These are phyloP conservation scores for Calonectria pseudoreteaudii DNA, from an alignment of 2,329 filamentous ascomycete genomes.

Conservation along the genomic window DNA sequence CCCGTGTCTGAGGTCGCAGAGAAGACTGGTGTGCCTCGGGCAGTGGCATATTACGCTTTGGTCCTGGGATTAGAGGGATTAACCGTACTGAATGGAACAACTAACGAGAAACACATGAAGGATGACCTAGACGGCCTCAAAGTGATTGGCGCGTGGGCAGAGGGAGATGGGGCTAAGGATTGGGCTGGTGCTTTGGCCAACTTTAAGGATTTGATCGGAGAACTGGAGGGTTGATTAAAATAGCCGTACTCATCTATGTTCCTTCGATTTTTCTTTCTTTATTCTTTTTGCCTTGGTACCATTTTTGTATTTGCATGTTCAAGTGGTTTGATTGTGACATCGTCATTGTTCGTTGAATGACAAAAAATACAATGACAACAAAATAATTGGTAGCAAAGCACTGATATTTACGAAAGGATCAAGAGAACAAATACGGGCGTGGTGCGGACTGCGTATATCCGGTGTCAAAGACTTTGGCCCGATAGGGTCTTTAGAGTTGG, in stretches of 20 bases:
- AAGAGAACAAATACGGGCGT: background rate
- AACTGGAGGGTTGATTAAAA: slow-evolving; percentile 20
- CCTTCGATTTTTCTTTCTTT: too few relatives aligned
- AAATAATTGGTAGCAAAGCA: background rate
- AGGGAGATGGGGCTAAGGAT: slow-evolving; percentile 53
- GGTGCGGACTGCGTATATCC: background rate
- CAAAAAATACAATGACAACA: background rate
- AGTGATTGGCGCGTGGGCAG: slow-evolving; percentile 56
- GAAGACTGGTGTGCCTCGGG: slow-evolving; percentile 48
- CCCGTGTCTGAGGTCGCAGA: slow-evolving; percentile 65
- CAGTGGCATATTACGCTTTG: slow-evolving; percentile 61
- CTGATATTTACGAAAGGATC: background rate
- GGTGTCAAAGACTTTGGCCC: background rate
- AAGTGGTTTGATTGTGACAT: background rate
- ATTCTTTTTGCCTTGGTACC: background rate
- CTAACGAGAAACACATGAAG: slow-evolving; percentile 59
- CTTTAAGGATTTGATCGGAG: slow-evolving; percentile 58
- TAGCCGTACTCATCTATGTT: background rate
- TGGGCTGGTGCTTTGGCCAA: slow-evolving; percentile 62
- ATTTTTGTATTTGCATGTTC: background rate
- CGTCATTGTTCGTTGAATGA: background rate
- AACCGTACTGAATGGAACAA: slow-evolving; percentile 61
- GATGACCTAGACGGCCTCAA: slow-evolving; percentile 60
- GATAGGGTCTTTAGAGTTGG: background rate
- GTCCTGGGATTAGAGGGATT: slow-evolving; percentile 59